Base-by-base conservation (phyloP, 306 rosid species). In the Rosa lucieae region DNA sequence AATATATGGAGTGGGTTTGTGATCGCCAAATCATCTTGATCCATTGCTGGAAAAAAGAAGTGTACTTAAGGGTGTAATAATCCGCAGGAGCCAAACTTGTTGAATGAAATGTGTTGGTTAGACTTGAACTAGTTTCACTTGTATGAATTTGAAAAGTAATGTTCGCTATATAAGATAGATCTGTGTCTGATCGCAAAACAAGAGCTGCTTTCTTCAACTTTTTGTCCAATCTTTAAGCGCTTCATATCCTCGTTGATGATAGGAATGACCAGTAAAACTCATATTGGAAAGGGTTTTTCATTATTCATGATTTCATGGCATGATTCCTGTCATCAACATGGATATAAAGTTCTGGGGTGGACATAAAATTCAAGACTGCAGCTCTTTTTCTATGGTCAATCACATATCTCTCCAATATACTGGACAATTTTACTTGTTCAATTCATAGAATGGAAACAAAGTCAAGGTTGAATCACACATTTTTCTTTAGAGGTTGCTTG, bases 171-270 rank as follows among this genome's bases (percentile, higher is more conserved):
- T 69, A 76, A 73, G 62, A 79, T 8, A 84, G 7, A 63, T 84
- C 81, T 2, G 86, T 79, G 73, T 70, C 18, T 48, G 83, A 75
- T 53, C 75, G 48, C 46, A 79, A 44, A 42, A 75, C 70, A 62
- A 72, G 81, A n/a, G 86, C 75, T 14, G 74, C 53, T 17, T 4
- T 61, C 78, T 71, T 66, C 81, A 83, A 70, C 49, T 76, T 80
- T 23, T 26, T 44, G 75, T 84, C 87, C 81, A 75, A 51, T 56
- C 76, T 47, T 51, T 35, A 67, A 70, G 56, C 79, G 66, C 61
- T 80, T 84, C 71, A 37, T 29, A 11, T 55, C 39, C 20, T 80
- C 47, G 18, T 72, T 37, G 20, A 84, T 59, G 62, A 77, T 66
- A 21, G 81, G 84, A 78, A 84, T 59, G 77, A 84, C 56, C 81